Conservation (phyloP, 176 grass and related monocot species). For the Elymus sibiricus region DNA sequence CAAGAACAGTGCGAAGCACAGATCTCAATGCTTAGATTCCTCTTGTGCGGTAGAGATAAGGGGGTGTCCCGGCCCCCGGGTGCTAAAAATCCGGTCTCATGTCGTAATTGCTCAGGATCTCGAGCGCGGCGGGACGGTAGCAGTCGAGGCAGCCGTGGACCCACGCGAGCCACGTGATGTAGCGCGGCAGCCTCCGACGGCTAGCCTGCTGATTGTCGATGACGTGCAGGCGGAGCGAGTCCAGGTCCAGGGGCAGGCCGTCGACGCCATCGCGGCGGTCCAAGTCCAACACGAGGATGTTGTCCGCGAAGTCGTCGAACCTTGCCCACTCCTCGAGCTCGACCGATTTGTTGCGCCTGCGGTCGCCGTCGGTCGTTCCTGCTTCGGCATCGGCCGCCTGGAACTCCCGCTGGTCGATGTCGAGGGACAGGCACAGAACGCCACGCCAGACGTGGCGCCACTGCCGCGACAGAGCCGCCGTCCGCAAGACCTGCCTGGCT, state of each 20-base stretch:
- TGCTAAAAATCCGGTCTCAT: too few species aligned
- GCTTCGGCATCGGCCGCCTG: background rate
- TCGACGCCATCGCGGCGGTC: background rate
- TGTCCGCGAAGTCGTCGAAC: background rate
- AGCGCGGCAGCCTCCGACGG: background rate
- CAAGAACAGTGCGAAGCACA: too few species aligned
- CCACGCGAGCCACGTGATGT: background rate
- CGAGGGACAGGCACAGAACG: background rate
- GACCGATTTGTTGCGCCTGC: background rate
- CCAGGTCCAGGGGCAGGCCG: background rate
- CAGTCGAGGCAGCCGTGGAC: background rate
- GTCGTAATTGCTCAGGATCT: background rate
- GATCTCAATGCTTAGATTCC: too few species aligned
- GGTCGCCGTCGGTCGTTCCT: background rate
- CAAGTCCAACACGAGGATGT: background rate
- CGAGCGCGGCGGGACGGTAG: background rate
- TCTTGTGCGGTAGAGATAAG: too few species aligned
- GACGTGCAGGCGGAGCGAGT: background rate
- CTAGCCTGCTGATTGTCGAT: background rate
- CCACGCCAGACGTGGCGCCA: slow-evolving; percentile 1
- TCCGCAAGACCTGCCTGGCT: background rate
- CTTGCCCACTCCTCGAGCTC: background rate
- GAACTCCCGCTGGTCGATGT: background rate
- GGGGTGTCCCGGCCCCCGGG: too few species aligned
- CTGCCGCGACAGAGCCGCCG: background rate